Conservation (phyloP, 352 stramenopile species). For the Pythium volutum region DNA sequence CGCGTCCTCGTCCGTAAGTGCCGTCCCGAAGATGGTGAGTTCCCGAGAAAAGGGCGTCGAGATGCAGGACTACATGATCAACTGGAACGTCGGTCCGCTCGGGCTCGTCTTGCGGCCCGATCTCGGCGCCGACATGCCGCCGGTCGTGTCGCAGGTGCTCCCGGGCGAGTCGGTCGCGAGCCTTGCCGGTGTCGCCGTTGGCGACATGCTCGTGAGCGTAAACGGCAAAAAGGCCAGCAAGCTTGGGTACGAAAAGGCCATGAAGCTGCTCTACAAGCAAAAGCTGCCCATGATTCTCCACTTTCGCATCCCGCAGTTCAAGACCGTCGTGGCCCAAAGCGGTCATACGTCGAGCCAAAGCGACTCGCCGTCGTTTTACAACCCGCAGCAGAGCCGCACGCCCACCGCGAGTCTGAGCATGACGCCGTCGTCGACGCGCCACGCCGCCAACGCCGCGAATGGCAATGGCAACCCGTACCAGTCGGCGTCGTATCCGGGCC, state of each 20-base stretch:
- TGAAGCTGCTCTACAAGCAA: conserved; percentile 78
- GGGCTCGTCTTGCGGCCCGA: conserved; percentile 71
- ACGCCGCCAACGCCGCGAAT: not conserved
- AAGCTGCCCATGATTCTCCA: conserved; percentile 68
- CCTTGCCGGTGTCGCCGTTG: conserved; percentile 57
- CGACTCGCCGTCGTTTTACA: conserved; percentile 20
- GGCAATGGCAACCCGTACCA: not conserved
- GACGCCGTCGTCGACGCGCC: not conserved
- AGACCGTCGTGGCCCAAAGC: conserved; percentile 15
- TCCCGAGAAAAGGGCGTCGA: conserved; percentile 12
- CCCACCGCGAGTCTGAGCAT: conserved; percentile 4
- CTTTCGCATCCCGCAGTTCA: conserved; percentile 56
- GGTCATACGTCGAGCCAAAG: too few relatives aligned
- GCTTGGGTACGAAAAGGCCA: conserved; percentile 75
- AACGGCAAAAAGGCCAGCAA: conserved; percentile 76
- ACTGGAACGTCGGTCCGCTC: conserved; percentile 79
- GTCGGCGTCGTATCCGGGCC: conserved; percentile 9
- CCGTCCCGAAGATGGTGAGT: conserved; percentile 11
- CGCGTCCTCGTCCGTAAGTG: too few relatives aligned
- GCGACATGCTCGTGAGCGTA: conserved; percentile 74
- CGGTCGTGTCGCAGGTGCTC: conserved; percentile 69
- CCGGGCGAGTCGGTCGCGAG: conserved; percentile 70
- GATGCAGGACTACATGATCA: conserved; percentile 81
- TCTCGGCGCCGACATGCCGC: conserved; percentile 68
- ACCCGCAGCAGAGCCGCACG: conserved; percentile 10